phyloP scores from a whole-genome alignment of 2,329 filamentous ascomycete species.

The Tolypocladium ophioglossoides region DNA sequence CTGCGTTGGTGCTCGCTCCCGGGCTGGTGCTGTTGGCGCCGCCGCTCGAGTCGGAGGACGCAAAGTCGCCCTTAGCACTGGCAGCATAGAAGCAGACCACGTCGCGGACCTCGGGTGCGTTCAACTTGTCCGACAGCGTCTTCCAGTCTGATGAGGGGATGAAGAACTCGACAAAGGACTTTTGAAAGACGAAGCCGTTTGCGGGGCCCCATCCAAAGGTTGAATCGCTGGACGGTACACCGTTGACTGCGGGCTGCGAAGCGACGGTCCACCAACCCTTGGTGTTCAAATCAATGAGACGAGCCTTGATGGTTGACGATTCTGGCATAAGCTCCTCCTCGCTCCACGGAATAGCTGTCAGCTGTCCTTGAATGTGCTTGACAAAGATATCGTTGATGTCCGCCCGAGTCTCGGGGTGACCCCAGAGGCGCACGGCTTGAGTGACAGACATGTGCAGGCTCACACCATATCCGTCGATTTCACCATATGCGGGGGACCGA shows the following conservation, averaged over 20 bases:
- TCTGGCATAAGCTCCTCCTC: constrained; percentile 81
- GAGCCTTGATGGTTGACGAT: constrained; percentile 66
- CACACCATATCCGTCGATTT: constrained; percentile 98
- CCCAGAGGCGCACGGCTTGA: constrained; percentile 79
- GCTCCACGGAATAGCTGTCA: constrained; percentile 83
- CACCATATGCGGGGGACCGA: constrained; percentile 84
- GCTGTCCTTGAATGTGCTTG: constrained; percentile 66
- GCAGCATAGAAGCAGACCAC: constrained; percentile 80
- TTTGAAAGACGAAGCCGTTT: constrained; percentile 94
- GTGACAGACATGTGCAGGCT: constrained; percentile 82
- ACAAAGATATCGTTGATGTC: constrained; percentile 78
- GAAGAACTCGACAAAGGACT: constrained; percentile 97
- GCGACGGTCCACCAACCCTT: constrained; percentile 95
- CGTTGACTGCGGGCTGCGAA: constrained; percentile 89
- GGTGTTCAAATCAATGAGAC: constrained; percentile 65
- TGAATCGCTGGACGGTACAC: constrained; percentile 61
- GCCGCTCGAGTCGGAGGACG: constrained; percentile 50
- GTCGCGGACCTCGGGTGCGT: constrained; percentile 45
- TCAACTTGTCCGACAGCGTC: constrained; percentile 52
- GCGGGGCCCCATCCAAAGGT: constrained; percentile 90
- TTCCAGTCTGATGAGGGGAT: constrained; percentile 64
- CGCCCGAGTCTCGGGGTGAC: constrained; percentile 53
- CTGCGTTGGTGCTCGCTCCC: constrained; percentile 66
- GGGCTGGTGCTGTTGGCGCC: constrained; percentile 20
- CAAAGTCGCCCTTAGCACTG: constrained; percentile 68